Percentiles rank a stretch among this genome's conserved stretches.
These are phyloP conservation scores for Candida nitratophila DNA, from an alignment of 805 yeast species.

Conservation along the genomic window DNA sequence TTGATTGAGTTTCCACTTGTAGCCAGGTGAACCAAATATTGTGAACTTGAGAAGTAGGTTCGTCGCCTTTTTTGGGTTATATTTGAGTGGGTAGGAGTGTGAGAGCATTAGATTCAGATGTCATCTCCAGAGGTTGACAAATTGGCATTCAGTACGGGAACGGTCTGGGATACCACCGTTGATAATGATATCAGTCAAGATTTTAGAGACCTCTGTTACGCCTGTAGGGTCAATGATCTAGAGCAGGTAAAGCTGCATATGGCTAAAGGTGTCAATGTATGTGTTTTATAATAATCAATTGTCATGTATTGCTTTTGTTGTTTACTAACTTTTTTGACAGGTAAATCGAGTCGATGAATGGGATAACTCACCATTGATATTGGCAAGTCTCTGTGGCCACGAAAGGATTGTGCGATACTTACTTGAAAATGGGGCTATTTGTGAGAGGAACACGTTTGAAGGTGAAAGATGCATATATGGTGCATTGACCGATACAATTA, in stretches of 20 bases:
- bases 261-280: slow-evolving; percentile 41
- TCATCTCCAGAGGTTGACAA: no score
- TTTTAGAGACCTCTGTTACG: slow-evolving; percentile 46
- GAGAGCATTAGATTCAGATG: no score
- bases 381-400: slow-evolving; percentile 75
- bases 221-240: slow-evolving; percentile 64
- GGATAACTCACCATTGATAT: slow-evolving; percentile 68
- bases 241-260: slow-evolving; percentile 55
- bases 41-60: no score
- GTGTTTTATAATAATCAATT: no score
- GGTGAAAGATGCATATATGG: slow-evolving; percentile 76
- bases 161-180: no score
- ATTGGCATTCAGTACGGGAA: no score
- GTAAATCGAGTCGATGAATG: slow-evolving; percentile 53
- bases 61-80: no score
- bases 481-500: slow-evolving; percentile 61
- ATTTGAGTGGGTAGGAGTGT: no score
- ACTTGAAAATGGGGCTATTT: slow-evolving; percentile 61
- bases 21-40: no score
- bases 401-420: slow-evolving; percentile 52
- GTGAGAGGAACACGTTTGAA: slow-evolving; percentile 76
- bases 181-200: slow-evolving; percentile 10
- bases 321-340: slow-evolving; percentile 6
- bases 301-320: no score
- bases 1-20: no score